Base-by-base conservation (phyloP, 2,329 filamentous ascomycete genomes). In the Botrytis medusae region DNA sequence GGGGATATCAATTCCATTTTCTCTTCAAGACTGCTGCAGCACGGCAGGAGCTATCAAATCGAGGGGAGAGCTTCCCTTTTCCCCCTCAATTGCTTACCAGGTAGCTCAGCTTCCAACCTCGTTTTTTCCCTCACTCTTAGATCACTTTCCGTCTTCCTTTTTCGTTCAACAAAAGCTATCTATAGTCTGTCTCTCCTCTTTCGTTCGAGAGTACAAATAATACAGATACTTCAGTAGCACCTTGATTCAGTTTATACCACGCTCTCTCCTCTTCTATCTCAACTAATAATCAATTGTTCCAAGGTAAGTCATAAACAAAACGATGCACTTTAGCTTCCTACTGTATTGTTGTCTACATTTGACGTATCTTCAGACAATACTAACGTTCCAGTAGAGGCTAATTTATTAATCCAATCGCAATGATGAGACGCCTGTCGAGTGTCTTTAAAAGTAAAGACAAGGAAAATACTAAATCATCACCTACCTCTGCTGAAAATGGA, bases 381-480 rank as follows among this genome's bases (percentile, higher is more conserved):
- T 61, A 44, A 44, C 32, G n/a, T 25, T 51, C 3, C 22, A 64
- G 16, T 37, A 48, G 22, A 71, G 69, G 46, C 37, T 32, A 40
- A 25, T 46, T 29, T 16, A 48, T n/a, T 37, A 34, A 37, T 46
- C 25, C 18, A 25, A 46, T 63, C 37, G 54, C 44, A n/a, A 73
- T 59, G 37, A 70, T 75, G 73, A 74, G 72, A 62, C 70, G 73
- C 2, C 57, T 74, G 14, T 48, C 73, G 18, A 72, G 60, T 22
- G 65, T 73, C n/a, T 75, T 75, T 40, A 72, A 70, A 40, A 74
- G 42, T 16, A 73, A 75, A 22, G 74, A 74, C 65, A 68, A 73
- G 44, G 68, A 74, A 34, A 72, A 62, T 12, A 48, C 14, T 3
- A 72, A 69, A 48, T 6, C 62, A 6, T 44, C 48, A 34, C 37